phyloP scores from a whole-genome alignment of 306 rosid genomes.

The Mimosa bimucronata region DNA sequence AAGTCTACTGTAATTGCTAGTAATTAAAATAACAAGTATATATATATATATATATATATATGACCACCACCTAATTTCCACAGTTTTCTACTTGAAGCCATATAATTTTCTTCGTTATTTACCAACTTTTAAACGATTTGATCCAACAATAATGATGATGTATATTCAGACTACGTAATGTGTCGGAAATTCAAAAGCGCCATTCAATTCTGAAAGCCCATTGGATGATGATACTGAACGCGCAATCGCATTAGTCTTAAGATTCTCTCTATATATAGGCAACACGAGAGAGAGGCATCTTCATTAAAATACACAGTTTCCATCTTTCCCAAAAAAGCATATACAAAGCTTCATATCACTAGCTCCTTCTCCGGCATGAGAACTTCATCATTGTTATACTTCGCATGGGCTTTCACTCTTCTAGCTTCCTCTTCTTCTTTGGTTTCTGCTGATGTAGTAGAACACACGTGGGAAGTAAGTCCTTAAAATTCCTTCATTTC shows the following conservation, averaged over 20 bases:
- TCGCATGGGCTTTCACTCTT: constrained; percentile 40
- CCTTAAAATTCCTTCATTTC: neutral
- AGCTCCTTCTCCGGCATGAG: constrained; percentile 29
- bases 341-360: neutral
- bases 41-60: no score
- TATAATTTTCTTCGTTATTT: neutral
- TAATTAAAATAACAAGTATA: neutral
- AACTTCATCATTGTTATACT: constrained; percentile 30
- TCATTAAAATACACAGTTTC: constrained; percentile 12
- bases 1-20: neutral
- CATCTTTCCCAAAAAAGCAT: neutral
- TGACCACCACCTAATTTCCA: neutral
- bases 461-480: no score
- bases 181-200: constrained; percentile 45
- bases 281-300: constrained; percentile 4
- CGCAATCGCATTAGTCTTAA: no score
- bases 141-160: neutral
- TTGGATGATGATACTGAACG: no score
- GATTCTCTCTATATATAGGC: no score
- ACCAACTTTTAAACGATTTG: neutral
- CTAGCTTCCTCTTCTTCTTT: constrained; percentile 48
- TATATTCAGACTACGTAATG: neutral
- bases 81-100: neutral
- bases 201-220: no score
- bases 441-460: constrained; percentile 52